A percentile compares a stretch with the other conserved stretches of the same genome.
Evolutionary conservation across 2,329 filamentous ascomycete genomes (phyloP).

Genomic region (Teratosphaeria epicoccoides): DNA sequence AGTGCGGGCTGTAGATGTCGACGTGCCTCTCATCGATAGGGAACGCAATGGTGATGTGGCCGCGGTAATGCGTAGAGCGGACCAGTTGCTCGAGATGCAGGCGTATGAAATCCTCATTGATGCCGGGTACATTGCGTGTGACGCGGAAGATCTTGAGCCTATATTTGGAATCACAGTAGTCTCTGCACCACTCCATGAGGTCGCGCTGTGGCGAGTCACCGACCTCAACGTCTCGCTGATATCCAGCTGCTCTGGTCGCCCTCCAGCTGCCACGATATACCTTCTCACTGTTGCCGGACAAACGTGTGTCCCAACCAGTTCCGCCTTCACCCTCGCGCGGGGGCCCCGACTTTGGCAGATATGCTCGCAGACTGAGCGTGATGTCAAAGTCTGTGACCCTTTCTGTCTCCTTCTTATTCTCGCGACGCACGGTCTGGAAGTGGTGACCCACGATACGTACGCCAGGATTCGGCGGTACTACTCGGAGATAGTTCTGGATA

Average conservation of each 20-base stretch:
- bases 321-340: not conserved
- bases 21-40: conserved; percentile 47
- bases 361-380: conserved; percentile 11
- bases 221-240: conserved; percentile 37
- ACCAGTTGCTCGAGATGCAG: conserved; percentile 47
- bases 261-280: conserved; percentile 55
- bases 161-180: conserved; percentile 50
- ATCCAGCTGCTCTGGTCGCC: conserved; percentile 40
- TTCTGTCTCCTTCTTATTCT: conserved; percentile 22
- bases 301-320: conserved; percentile 24
- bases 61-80: conserved; percentile 56
- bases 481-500: conserved; percentile 14
- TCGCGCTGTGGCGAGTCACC: conserved; percentile 29
- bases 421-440: conserved; percentile 11
- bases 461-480: conserved; percentile 13
- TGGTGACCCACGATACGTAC: conserved; percentile 21
- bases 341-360: conserved; percentile 7
- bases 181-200: conserved; percentile 55
- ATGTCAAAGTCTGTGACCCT: conserved; percentile 19
- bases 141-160: conserved; percentile 44
- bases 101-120: conserved; percentile 47
- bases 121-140: conserved; percentile 42
- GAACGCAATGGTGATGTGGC: conserved; percentile 49
- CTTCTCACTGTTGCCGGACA: conserved; percentile 49
- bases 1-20: conserved; percentile 53